Evolutionary conservation across 805 yeast genomes (phyloP), one percentile per base, ranked within the genome.

Genomic region (Teunomyces funiuensis): DNA sequence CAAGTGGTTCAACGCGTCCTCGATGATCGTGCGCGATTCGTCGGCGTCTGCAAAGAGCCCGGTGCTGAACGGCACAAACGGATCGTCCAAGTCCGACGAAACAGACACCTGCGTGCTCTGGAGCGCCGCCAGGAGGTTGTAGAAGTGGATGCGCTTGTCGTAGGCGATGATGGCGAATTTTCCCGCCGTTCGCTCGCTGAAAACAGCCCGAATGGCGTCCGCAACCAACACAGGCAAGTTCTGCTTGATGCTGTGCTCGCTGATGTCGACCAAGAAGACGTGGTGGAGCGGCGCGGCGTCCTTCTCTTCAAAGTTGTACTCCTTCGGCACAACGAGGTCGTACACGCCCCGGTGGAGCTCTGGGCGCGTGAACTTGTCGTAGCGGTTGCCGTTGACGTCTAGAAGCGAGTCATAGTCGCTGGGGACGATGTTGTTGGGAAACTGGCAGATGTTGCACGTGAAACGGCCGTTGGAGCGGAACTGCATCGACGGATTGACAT

Each of bases 391-490:
- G 17, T 75, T 69, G 3, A 73, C 65, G 52, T 83, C 88, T 6
- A 84, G 60, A 23, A 83, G 79, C 26, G 85, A 71, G 41, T 67
- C 67, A 54, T 88, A 89, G 27, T 83, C 89, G 7, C 61, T 58
- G 0, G 95, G 87, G 11, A 85, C 79, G 4, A 71, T 67, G 55
- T 83, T 85, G 40, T 88, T 77, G 11, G 71, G 63, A 51, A 85
- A 85, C 46, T 80, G 81, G 66, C 99, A 93, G 55, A 93, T 77
- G 62, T 91, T 91, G 71, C 99, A 93, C 9, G 79, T 71, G 62
- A 88, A 85, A 43, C 66, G 69, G 31, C 81, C 77, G 19, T 82
- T 82, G 41, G 74, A 75, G 5, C 79, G 73, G 50, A 79, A 82
- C 46, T 77, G 82, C 81, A 86, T 84, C 14, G 82, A 77, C 3